A percentile compares a stretch with the other conserved stretches of the same genome.
Evolutionary conservation across 2,329 filamentous ascomycete species (phyloP).

Genomic region (Neofusicoccum parvum): DNA sequence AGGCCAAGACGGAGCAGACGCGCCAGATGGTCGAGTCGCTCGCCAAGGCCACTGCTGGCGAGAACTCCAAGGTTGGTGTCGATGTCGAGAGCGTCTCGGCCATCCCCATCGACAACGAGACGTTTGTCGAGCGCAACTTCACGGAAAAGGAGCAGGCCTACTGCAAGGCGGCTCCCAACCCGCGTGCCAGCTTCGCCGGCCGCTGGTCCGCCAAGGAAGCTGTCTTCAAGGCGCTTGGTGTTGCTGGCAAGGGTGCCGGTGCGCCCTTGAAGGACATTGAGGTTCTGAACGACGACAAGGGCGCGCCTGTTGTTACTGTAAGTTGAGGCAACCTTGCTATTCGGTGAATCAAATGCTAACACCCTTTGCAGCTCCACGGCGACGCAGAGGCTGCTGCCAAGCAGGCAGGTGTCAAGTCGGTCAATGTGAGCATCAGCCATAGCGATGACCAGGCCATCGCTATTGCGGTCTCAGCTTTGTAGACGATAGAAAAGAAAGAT

Average conservation of each 20-base stretch:
- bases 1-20: constrained; percentile 63
- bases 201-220: constrained; percentile 98
- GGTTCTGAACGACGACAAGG: constrained; percentile 77
- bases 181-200: constrained; percentile 89
- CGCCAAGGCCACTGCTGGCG: constrained; percentile 63
- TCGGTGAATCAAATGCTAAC: constrained; percentile 14
- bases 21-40: constrained; percentile 77
- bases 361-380: constrained; percentile 70
- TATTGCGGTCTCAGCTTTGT: constrained; percentile 84
- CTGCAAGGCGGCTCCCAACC: constrained; percentile 76
- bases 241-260: constrained; percentile 82
- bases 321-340: constrained; percentile 43
- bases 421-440: constrained; percentile 94
- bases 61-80: constrained; percentile 79
- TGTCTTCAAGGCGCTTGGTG: constrained; percentile 95
- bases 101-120: constrained; percentile 91
- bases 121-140: constrained; percentile 94
- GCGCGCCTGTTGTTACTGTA: constrained; percentile 83
- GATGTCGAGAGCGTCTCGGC: constrained; percentile 88
- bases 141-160: constrained; percentile 82
- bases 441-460: constrained; percentile 92
- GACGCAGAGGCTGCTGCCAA: constrained; percentile 81
- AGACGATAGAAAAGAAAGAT: constrained; percentile 29
- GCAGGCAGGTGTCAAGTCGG: constrained; percentile 81
- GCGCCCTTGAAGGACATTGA: constrained; percentile 94